A percentile compares a stretch with the other conserved stretches of the same genome.
Evolutionary conservation across 768 basidiomycete genomes (phyloP).

Genomic region (Hypholoma fasciculare): DNA sequence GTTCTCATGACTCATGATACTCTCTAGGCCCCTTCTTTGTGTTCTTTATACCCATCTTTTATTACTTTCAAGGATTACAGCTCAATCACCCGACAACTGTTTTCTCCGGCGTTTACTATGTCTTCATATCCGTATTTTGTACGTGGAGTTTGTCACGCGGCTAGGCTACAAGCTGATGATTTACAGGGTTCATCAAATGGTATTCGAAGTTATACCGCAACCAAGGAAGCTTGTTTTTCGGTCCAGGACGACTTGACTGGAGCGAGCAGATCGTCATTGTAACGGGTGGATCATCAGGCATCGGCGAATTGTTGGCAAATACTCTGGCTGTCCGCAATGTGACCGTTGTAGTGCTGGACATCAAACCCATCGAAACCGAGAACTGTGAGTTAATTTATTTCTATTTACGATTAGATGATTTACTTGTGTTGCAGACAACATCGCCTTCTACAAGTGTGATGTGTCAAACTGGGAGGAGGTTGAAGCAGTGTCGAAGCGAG

Average conservation of each 20-base stretch:
- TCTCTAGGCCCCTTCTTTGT: conserved; percentile 80
- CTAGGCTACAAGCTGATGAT: neutral
- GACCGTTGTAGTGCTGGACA: conserved; percentile 82
- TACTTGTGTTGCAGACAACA: conserved; percentile 53
- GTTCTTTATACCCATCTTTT: conserved; percentile 77
- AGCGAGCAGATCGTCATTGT: conserved; percentile 86
- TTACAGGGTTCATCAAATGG: conserved; percentile 68
- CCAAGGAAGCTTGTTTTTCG: conserved; percentile 63
- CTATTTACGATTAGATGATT: neutral
- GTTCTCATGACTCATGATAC: conserved; percentile 3
- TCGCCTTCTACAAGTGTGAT: conserved; percentile 88
- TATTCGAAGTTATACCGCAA: conserved; percentile 74
- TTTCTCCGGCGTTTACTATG: conserved; percentile 53
- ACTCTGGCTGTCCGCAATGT: conserved; percentile 84
- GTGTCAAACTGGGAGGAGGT: conserved; percentile 90
- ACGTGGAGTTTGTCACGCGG: conserved; percentile 29
- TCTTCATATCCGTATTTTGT: conserved; percentile 68
- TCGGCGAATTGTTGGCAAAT: conserved; percentile 87
- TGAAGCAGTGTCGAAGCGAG: conserved; percentile 65
- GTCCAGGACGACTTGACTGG: conserved; percentile 74
- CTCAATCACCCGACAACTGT: conserved; percentile 53
- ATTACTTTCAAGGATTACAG: conserved; percentile 66
- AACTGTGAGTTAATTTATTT: conserved; percentile 51
- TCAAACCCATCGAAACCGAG: conserved; percentile 74
- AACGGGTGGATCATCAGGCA: conserved; percentile 92